Conservation (phyloP, 129 eudicot species). For the Calendula officinalis region DNA sequence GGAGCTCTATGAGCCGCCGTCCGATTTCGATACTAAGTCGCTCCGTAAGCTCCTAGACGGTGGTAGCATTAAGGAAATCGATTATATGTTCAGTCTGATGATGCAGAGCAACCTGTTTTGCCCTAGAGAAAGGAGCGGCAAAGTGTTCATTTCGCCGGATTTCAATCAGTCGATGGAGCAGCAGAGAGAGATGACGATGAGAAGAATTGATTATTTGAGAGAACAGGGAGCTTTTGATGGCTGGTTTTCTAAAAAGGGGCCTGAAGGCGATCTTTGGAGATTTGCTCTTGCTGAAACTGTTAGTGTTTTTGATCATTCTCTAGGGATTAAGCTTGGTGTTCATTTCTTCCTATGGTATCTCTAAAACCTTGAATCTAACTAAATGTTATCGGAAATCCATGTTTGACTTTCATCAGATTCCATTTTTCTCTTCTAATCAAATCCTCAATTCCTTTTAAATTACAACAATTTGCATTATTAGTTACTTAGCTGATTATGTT, state of each 20-base stretch:
- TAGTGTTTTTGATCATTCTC: conserved; percentile 69
- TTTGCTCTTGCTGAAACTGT: conserved; percentile 45
- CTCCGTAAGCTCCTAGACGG: conserved; percentile 65
- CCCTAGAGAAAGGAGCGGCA: conserved; percentile 55
- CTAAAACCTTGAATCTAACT: background rate
- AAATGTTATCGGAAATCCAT: background rate
- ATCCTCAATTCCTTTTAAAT: no score
- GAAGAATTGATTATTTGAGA: conserved; percentile 40
- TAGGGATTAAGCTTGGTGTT: conserved; percentile 63
- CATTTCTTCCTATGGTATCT: conserved; percentile 75
- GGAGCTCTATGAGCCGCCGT: conserved; percentile 37
- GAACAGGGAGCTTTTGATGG: conserved; percentile 56
- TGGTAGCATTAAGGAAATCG: conserved; percentile 47
- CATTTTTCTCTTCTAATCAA: no score
- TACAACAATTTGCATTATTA: no score
- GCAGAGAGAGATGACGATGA: conserved; percentile 82
- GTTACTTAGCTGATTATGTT: background rate
- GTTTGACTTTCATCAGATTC: background rate
- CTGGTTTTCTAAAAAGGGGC: conserved; percentile 48
- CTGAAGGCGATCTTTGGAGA: conserved; percentile 51
- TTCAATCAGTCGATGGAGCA: conserved; percentile 78
- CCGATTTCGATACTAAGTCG: conserved; percentile 43
- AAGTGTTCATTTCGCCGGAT: conserved; percentile 60
- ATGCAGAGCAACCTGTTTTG: conserved; percentile 50
- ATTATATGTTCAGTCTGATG: conserved; percentile 57